Conservation (phyloP, 164 flowering plant genomes). For the Vitis riparia region DNA sequence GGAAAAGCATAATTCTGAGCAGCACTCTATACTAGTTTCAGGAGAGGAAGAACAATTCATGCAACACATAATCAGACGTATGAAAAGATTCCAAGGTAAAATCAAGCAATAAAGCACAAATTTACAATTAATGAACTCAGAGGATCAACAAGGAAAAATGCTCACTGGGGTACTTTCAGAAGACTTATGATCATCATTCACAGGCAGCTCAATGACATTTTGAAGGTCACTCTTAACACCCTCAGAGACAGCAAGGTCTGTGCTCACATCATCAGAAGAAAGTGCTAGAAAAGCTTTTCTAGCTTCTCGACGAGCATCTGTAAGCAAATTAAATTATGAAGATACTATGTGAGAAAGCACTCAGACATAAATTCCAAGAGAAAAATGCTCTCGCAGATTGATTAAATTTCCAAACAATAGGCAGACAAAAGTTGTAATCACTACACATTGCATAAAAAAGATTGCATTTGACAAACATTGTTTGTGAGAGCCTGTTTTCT, state of each 20-base stretch:
- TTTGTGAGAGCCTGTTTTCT: no score
- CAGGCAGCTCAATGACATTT: slow-evolving; percentile 24
- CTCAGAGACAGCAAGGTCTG: slow-evolving; percentile 32
- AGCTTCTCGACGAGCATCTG: slow-evolving; percentile 87
- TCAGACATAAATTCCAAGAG: neutral
- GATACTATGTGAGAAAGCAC: no score
- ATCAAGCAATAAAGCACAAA: neutral
- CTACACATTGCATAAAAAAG: no score
- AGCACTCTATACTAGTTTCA: neutral
- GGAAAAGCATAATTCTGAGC: neutral
- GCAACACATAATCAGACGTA: neutral
- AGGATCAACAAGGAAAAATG: neutral
- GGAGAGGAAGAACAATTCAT: neutral
- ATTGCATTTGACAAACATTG: no score
- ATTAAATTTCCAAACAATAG: no score
- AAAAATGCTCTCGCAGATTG: neutral
- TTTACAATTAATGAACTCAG: neutral
- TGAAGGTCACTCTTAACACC: slow-evolving; percentile 31
- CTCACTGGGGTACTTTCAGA: slow-evolving; percentile 71
- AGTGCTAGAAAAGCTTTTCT: slow-evolving; percentile 91
- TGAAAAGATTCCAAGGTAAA: neutral
- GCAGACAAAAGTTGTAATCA: no score
- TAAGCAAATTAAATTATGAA: neutral
- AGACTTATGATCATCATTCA: slow-evolving; percentile 28
- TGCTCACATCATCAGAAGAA: slow-evolving; percentile 48